Base-by-base conservation (phyloP, 352 stramenopile species). In the Pythium aristosporum region DNA sequence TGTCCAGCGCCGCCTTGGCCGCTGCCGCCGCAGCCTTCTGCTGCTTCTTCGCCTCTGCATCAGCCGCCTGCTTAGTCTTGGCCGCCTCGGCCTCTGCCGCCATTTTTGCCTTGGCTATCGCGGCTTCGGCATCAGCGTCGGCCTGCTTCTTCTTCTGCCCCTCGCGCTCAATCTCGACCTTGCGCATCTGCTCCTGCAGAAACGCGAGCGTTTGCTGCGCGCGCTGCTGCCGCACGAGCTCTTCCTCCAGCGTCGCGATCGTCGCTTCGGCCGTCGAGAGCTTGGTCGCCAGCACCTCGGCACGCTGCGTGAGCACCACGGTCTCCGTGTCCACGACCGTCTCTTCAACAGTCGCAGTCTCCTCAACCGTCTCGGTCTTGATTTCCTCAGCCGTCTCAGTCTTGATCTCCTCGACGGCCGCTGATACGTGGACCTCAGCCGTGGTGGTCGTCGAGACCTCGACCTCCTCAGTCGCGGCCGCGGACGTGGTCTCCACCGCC, bases 271-370 rank as follows among this genome's bases (percentile, higher is more conserved):
- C 57, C 21, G 21, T 63, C 47, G 41, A 43, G 13, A 87, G 42
- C 54, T 90, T 68, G 20, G 57, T 56, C 10, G 44, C 59, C 1
- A 82, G 66, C 10, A 55, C 61, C 4, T 72, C 61, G 0, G 65
- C 71, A 34, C 77, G 82, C 48, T 74, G 51, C 11, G 73, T 57
- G 4, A 77, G 69, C 28, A 41, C 63, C 16, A 13, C 37, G 67
- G 23, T 20, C 74, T 48, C 23, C 23, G 59, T 51, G 39, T 36
- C 48, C 36, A 44, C 59, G 15, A 60, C 60, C 51, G 46, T 30
- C 49, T 53, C 34, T 13, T 39, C 49, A 20, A 41, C 43, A 32
- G 44, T 15, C 43, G 53, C 55, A 28, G 16, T 63, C 16, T 53
- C 34, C 34, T 39, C 49, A 20, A 41, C 37, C 37, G 44, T 23